Evolutionary conservation across 129 eudicot species (phyloP).

Genomic region (Escallonia rubra): DNA sequence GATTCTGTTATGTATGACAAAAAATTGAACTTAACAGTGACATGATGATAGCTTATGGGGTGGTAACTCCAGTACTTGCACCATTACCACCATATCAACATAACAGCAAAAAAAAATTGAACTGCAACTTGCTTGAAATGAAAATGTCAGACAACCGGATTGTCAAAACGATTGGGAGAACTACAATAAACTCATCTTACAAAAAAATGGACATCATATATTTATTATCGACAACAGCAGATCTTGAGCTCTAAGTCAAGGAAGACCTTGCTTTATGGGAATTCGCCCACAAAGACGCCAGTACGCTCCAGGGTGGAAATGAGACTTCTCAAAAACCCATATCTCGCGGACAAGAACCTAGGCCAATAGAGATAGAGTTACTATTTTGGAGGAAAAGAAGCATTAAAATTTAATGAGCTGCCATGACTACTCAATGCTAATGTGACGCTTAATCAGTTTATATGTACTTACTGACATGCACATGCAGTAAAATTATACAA

Average conservation of each 20-base stretch:
- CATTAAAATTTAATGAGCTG: not conserved
- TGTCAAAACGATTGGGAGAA: not conserved
- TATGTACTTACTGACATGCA: too few species aligned
- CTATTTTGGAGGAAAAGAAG: not conserved
- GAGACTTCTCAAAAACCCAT: slow-evolving; percentile 96
- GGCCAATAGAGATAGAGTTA: slow-evolving; percentile 10
- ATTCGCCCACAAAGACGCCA: slow-evolving; percentile 97
- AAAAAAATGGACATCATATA: slow-evolving; percentile 3
- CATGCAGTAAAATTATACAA: too few species aligned
- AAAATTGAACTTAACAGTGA: too few species aligned
- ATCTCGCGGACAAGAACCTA: slow-evolving; percentile 88
- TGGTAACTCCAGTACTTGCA: too few species aligned
- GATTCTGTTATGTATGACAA: too few species aligned
- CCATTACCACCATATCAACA: too few species aligned
- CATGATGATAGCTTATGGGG: too few species aligned
- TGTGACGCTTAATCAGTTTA: too few species aligned
- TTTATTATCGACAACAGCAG: slow-evolving; percentile 5
- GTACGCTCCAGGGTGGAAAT: slow-evolving; percentile 70
- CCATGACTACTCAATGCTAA: not conserved
- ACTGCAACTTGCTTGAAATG: not conserved
- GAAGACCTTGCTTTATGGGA: slow-evolving; percentile 19
- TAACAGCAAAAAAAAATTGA: too few species aligned
- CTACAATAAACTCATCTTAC: slow-evolving; percentile 5
- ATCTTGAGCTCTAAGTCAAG: slow-evolving; percentile 5
- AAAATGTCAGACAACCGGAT: not conserved